Evolutionary conservation across 2,329 filamentous ascomycete species (phyloP).

Genomic region (Bipolaris cookei): DNA sequence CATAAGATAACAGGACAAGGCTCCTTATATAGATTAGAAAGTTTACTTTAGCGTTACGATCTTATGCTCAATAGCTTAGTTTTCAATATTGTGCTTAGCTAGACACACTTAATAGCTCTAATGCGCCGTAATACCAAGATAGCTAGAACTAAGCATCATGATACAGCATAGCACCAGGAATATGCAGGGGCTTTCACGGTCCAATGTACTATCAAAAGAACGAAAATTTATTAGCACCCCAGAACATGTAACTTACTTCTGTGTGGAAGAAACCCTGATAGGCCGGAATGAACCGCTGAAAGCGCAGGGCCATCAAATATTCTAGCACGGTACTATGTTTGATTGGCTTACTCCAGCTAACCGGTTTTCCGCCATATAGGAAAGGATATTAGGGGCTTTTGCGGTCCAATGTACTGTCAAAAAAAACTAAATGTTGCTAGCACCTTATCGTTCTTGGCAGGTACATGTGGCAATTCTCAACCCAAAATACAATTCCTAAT

Average conservation of each 20-base stretch:
- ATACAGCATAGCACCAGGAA: constrained; percentile 5
- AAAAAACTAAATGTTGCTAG: constrained; percentile 4
- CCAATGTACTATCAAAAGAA: constrained; percentile 5
- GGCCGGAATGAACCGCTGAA: neutral
- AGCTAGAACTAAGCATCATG: constrained; percentile 7
- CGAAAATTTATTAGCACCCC: neutral
- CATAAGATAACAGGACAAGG: neutral
- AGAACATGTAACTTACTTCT: neutral
- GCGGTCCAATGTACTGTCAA: neutral
- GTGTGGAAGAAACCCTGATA: neutral
- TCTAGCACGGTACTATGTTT: neutral
- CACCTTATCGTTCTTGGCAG: neutral
- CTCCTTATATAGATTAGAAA: constrained; percentile 9
- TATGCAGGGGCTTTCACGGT: constrained; percentile 2
- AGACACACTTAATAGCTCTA: neutral
- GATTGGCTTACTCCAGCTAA: neutral
- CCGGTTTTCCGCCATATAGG: neutral
- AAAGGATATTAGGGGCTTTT: neutral
- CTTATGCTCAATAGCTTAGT: constrained; percentile 5
- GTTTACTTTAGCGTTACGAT: neutral
- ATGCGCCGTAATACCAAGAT: neutral
- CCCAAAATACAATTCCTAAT: neutral
- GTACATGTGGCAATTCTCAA: neutral
- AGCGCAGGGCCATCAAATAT: neutral
- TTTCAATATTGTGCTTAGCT: constrained; percentile 2